Percentiles rank a stretch among this genome's conserved stretches.
phyloP scores from a whole-genome alignment of 1,284 basidiomycete genomes.

The Stereum hirsutum region DNA sequence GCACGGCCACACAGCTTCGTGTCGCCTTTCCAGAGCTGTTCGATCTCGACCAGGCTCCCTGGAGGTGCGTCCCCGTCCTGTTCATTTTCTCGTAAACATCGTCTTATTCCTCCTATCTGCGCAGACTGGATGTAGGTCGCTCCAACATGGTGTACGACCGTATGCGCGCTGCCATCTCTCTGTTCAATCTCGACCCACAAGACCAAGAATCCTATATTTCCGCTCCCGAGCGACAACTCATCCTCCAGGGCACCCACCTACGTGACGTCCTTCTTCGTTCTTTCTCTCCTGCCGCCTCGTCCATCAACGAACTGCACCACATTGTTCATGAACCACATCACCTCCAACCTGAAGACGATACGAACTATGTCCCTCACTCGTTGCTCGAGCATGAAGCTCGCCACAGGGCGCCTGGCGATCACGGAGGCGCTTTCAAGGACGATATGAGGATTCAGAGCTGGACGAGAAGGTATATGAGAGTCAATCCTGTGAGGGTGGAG shows the following conservation, averaged over 20 bases:
- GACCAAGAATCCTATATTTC: slow-evolving; percentile 24
- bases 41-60: slow-evolving; percentile 35
- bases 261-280: slow-evolving; percentile 57
- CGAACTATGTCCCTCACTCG: slow-evolving; percentile 24
- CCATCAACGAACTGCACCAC: too few species aligned
- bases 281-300: slow-evolving; percentile 25
- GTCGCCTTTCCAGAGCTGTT: slow-evolving; percentile 49
- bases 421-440: slow-evolving; percentile 49
- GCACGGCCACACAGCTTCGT: slow-evolving; percentile 38
- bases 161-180: slow-evolving; percentile 60
- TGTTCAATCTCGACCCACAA: slow-evolving; percentile 50
- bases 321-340: slow-evolving; percentile 16
- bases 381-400: slow-evolving; percentile 25
- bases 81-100: not conserved
- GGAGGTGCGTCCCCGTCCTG: slow-evolving; percentile 49
- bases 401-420: slow-evolving; percentile 13
- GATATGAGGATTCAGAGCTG: slow-evolving; percentile 72
- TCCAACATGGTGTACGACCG: slow-evolving; percentile 62
- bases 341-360: slow-evolving; percentile 23
- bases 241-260: slow-evolving; percentile 59
- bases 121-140: slow-evolving; percentile 60
- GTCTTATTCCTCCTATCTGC: too few species aligned
- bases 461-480: slow-evolving; percentile 56
- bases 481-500: slow-evolving; percentile 58
- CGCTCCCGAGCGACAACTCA: slow-evolving; percentile 27